These are phyloP conservation scores for Boletus speciosus DNA, from an alignment of 768 basidiomycete species.

Conservation along the genomic window DNA sequence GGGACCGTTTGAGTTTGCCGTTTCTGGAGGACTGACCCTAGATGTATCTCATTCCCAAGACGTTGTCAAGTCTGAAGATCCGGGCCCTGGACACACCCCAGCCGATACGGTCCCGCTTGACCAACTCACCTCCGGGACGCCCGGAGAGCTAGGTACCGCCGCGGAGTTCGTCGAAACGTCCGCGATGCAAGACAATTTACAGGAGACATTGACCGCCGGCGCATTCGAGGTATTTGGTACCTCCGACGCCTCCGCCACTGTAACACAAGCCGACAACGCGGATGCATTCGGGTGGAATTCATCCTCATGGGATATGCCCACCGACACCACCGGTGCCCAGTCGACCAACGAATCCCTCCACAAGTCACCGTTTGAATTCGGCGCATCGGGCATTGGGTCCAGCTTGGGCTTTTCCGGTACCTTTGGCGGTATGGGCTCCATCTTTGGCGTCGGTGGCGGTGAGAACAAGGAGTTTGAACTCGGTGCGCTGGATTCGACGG, in stretches of 20 bases:
- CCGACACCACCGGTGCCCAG: neutral
- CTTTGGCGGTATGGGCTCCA: neutral
- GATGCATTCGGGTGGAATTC: neutral
- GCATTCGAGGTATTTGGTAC: neutral
- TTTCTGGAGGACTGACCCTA: conserved; percentile 9
- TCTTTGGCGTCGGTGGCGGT: conserved; percentile 4
- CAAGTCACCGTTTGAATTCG: conserved; percentile 9
- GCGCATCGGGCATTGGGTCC: neutral
- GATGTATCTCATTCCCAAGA: conserved; percentile 9
- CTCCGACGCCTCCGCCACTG: neutral
- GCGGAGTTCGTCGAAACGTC: conserved; percentile 7
- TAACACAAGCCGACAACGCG: neutral
- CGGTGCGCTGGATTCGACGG: neutral
- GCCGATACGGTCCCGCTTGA: conserved; percentile 28
- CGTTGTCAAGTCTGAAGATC: neutral
- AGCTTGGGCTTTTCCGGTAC: neutral
- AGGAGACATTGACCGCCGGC: neutral
- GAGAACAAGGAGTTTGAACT: conserved; percentile 1
- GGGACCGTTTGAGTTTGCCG: neutral
- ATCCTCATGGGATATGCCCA: neutral
- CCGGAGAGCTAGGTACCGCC: neutral
- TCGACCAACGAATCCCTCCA: neutral
- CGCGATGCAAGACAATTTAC: conserved; percentile 3
- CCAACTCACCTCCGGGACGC: conserved; percentile 7
- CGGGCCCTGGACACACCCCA: conserved; percentile 20